Conservation (phyloP, 352 stramenopile genomes). For the Sclerospora graminicola region DNA sequence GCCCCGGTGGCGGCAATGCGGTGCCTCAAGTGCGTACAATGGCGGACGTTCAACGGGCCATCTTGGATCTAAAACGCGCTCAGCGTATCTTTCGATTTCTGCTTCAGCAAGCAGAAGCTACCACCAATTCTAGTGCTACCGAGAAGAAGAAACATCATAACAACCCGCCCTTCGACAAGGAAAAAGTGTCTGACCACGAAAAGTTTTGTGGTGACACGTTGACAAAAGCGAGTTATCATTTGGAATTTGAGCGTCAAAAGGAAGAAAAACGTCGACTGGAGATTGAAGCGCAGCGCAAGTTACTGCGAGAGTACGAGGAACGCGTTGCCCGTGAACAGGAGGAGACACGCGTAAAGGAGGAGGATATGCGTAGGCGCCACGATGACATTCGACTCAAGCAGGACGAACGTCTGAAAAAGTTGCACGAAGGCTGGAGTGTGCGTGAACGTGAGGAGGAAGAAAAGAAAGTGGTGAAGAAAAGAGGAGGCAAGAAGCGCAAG, state of each 20-base stretch:
- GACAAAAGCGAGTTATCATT: constrained; percentile 80
- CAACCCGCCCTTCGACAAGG: constrained; percentile 68
- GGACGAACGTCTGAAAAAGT: constrained; percentile 69
- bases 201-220: constrained; percentile 83
- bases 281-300: constrained; percentile 71
- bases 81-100: constrained; percentile 80
- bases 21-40: constrained; percentile 63
- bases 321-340: constrained; percentile 56
- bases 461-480: constrained; percentile 68
- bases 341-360: constrained; percentile 34
- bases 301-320: constrained; percentile 77
- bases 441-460: constrained; percentile 78
- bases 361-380: constrained; percentile 49
- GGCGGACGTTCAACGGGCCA: constrained; percentile 82
- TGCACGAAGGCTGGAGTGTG: constrained; percentile 76
- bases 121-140: constrained; percentile 4
- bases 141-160: constrained; percentile 57
- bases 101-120: constrained; percentile 50
- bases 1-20: constrained; percentile 24
- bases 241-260: constrained; percentile 84
- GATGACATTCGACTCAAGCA: constrained; percentile 71
- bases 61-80: constrained; percentile 75
- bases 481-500: constrained; percentile 64
- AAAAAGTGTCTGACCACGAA: constrained; percentile 81
- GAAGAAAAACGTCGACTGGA: constrained; percentile 78